A percentile compares a stretch with the other conserved stretches of the same genome.
Evolutionary conservation across 169 alveolate genomes (phyloP).

Genomic region (Sarcocystis neurona): DNA sequence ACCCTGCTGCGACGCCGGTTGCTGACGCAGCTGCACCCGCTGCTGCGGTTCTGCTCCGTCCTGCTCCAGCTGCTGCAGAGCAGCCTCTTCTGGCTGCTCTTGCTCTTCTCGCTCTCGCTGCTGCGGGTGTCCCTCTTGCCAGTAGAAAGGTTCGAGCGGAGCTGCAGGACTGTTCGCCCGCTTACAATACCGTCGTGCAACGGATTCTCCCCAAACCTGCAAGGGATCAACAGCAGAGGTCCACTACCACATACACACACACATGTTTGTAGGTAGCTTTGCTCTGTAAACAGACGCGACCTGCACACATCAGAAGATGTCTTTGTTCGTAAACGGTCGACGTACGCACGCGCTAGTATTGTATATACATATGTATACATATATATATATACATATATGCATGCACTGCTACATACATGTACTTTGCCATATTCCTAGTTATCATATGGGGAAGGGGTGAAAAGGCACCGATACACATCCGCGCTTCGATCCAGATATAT

Average conservation of each 20-base stretch:
- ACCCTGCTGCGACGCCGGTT: too few species aligned
- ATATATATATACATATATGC: not conserved
- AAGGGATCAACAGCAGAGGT: not conserved
- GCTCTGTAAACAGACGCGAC: too few species aligned
- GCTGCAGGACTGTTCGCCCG: not conserved
- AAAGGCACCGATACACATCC: too few species aligned
- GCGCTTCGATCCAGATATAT: too few species aligned
- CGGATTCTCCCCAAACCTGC: not conserved
- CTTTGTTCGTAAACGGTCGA: not conserved
- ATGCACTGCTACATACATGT: not conserved
- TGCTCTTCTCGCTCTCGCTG: not conserved
- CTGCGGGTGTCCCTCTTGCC: too few species aligned
- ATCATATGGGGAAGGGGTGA: too few species aligned
- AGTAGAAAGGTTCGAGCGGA: conserved; percentile 17
- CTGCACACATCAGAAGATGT: not conserved
- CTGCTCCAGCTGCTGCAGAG: not conserved
- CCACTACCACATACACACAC: not conserved
- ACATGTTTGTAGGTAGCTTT: too few species aligned
- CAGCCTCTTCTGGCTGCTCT: not conserved
- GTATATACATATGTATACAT: not conserved
- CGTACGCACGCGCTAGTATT: not conserved
- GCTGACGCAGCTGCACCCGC: too few species aligned
- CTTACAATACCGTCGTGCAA: not conserved
- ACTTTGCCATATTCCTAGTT: too few species aligned
- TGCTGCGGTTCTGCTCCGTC: not conserved